phyloP scores from a whole-genome alignment of 305 asterid species.

The Rubia peregrina region DNA sequence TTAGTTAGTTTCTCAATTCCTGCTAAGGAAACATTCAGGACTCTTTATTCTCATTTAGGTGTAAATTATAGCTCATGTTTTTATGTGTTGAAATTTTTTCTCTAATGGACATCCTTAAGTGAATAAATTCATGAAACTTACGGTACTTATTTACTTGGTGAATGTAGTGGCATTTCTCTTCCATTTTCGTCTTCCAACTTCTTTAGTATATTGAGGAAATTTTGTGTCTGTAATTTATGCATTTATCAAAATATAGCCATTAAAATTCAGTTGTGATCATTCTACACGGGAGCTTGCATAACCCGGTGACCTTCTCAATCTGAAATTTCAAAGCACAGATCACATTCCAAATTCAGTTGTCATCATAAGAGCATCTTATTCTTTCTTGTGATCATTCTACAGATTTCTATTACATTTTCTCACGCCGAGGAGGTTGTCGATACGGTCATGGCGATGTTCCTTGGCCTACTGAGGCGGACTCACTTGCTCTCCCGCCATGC shows the following conservation, averaged over 20 bases:
- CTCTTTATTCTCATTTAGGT: neutral
- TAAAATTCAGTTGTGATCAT: too few species aligned
- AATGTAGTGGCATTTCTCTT: neutral
- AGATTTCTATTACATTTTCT: too few species aligned
- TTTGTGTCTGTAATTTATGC: neutral
- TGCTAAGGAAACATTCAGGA: constrained; percentile 11
- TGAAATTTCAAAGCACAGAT: too few species aligned
- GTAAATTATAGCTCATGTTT: neutral
- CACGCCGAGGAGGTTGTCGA: constrained; percentile 99
- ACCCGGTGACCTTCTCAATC: too few species aligned
- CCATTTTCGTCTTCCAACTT: neutral
- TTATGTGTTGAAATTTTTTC: neutral
- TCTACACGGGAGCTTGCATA: too few species aligned
- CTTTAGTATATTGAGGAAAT: neutral
- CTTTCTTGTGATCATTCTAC: too few species aligned
- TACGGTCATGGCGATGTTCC: constrained; percentile 88
- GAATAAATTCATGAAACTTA: neutral
- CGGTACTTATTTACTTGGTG: neutral
- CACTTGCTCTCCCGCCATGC: constrained; percentile 88
- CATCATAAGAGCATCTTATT: too few species aligned
- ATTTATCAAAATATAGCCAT: neutral
- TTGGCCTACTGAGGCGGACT: constrained; percentile 87
- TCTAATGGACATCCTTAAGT: too few species aligned
- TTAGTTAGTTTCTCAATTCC: constrained; percentile 10
- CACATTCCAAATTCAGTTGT: too few species aligned